Percentiles rank a stretch among this genome's conserved stretches.
Evolutionary conservation across 164 flowering plant genomes (phyloP).

Genomic region (Taxillus chinensis): DNA sequence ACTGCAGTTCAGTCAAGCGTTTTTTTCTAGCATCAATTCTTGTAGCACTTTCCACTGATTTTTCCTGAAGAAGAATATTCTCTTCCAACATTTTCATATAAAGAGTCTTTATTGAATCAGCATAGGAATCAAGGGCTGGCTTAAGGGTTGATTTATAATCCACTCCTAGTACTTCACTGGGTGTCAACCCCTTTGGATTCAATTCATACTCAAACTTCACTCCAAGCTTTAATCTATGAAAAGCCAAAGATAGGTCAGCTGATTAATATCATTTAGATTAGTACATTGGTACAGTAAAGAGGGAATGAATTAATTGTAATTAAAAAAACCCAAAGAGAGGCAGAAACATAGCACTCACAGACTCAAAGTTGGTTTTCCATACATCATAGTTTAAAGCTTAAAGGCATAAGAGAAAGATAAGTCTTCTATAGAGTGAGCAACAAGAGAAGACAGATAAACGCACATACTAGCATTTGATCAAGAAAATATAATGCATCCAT

Average conservation of each 20-base stretch:
- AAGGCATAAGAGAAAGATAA: too few relatives aligned
- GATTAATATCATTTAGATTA: too few relatives aligned
- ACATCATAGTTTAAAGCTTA: too few relatives aligned
- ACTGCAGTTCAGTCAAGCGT: slow-evolving; percentile 37
- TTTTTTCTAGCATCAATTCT: slow-evolving; percentile 50
- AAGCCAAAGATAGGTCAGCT: background rate
- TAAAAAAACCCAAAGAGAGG: too few relatives aligned
- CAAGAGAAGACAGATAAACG: too few relatives aligned
- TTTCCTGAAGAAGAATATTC: slow-evolving; percentile 50
- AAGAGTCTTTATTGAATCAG: slow-evolving; percentile 34
- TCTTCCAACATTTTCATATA: slow-evolving; percentile 43
- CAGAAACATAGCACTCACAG: too few relatives aligned
- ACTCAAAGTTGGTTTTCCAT: too few relatives aligned
- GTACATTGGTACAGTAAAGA: too few relatives aligned
- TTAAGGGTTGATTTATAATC: slow-evolving; percentile 64
- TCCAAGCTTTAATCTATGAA: slow-evolving; percentile 67
- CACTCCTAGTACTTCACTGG: slow-evolving; percentile 59
- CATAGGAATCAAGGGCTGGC: slow-evolving; percentile 48
- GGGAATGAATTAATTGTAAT: too few relatives aligned
- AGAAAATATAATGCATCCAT: too few relatives aligned
- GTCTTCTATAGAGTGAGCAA: too few relatives aligned
- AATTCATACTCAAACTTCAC: slow-evolving; percentile 43
- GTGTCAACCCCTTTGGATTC: slow-evolving; percentile 54
- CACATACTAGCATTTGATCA: too few relatives aligned
- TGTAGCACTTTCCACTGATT: slow-evolving; percentile 34